Conservation (phyloP, 805 yeast species). For the Saturnispora galanensis region DNA sequence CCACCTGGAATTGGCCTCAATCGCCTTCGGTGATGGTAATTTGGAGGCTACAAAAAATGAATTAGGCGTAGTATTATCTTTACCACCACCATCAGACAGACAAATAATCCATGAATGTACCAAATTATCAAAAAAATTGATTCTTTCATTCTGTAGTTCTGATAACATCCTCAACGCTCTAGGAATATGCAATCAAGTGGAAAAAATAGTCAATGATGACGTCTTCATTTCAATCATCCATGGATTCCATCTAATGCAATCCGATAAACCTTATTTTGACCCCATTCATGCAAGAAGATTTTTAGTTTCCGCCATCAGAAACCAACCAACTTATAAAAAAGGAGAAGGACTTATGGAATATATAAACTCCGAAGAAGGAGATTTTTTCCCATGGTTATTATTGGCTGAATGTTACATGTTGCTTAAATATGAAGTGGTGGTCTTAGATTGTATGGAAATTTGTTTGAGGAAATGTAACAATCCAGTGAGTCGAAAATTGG, state of each 20-base stretch:
- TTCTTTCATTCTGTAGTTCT: conserved; percentile 41
- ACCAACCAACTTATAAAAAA: conserved; percentile 4
- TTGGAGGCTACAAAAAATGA: conserved; percentile 41
- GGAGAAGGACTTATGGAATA: conserved; percentile 9
- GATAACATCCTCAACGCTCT: conserved; percentile 42
- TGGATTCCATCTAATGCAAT: conserved; percentile 37
- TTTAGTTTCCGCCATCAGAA: conserved; percentile 21
- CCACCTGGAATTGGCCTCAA: conserved; percentile 46
- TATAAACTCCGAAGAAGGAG: conserved; percentile 25
- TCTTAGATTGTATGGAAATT: conserved; percentile 46
- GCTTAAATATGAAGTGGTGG: conserved; percentile 36
- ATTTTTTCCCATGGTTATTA: conserved; percentile 50
- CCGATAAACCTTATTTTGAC: conserved; percentile 21
- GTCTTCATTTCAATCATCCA: conserved; percentile 38
- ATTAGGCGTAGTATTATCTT: conserved; percentile 37
- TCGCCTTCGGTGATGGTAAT: conserved; percentile 43
- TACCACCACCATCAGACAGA: conserved; percentile 33
- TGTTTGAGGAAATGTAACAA: conserved; percentile 23
- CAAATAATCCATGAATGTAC: conserved; percentile 31
- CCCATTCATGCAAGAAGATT: conserved; percentile 30
- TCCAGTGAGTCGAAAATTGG: not conserved
- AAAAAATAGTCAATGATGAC: conserved; percentile 34
- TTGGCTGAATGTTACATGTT: conserved; percentile 43
- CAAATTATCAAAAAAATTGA: conserved; percentile 27
- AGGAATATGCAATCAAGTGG: conserved; percentile 39